Evolutionary conservation across 768 basidiomycete species (phyloP), one percentile per base, ranked within the genome.

Genomic region (Cantharellus anzutake): DNA sequence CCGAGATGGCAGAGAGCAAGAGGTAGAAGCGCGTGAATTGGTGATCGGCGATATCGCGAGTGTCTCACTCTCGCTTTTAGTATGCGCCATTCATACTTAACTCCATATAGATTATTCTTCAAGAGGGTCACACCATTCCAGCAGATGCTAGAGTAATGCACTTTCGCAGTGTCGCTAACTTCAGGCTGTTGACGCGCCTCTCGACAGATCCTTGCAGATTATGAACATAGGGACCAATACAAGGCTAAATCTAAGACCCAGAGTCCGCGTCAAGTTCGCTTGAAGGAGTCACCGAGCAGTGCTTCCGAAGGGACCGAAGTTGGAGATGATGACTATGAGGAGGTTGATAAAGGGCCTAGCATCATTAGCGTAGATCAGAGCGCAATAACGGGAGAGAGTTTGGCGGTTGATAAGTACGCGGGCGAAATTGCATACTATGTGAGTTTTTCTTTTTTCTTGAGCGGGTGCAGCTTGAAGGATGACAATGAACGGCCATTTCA

Each of bases 321-420:
- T 14, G 60, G 67, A 29, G 65, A 71, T 40, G 68, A 71, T 34
- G 68, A 70, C 2, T 67, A 68, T 34, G 66, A 68, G n/a, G 67
- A 66, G 20, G 64, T 62, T 2, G 66, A 73, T 61, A 73, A 70
- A 39, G 76, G 75, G 4, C 73, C 76, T 3, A 70, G 70, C 4
- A 56, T 76, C 44, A 66, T 68, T 61, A 69, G 72, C 14, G 72
- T 74, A 41, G 75, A 77, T 63, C 75, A 77, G 63, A 71, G 70
- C 39, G 74, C 74, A 14, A 74, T 76, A 56, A 76, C 75, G 0
- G 75, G 75, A 40, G 76, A 77, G 64, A 73, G 71, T 20, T 69
- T 77, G 11, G 73, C 76, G 5, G 72, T 73, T 34, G 74, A 76
- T 64, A 77, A 77, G 63, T 75, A 67, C 58, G 58, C 74, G 40